Conservation (phyloP, 495 filamentous ascomycete genomes). For the Glarea lozoyensis region DNA sequence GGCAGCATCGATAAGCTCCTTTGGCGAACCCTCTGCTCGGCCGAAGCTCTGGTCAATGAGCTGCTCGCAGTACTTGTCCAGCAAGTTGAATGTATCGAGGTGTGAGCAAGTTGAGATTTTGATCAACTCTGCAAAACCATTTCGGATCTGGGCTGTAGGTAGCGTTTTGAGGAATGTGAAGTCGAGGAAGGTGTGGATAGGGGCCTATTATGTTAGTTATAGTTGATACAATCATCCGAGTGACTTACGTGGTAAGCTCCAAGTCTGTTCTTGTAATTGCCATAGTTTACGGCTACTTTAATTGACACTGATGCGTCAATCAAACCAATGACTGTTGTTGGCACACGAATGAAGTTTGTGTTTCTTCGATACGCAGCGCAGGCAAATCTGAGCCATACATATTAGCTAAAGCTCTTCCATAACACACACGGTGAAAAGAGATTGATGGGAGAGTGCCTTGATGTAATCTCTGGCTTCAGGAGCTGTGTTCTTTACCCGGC, state of each 20-base stretch:
- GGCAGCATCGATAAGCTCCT: constrained; percentile 42
- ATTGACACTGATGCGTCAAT: constrained; percentile 60
- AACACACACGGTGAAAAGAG: constrained; percentile 4
- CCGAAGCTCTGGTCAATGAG: constrained; percentile 49
- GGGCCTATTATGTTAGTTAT: too few relatives aligned
- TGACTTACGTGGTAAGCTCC: constrained; percentile 62
- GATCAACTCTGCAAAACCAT: constrained; percentile 59
- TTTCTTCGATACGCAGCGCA: constrained; percentile 46
- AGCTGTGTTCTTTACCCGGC: constrained; percentile 39
- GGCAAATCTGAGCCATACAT: constrained; percentile 39
- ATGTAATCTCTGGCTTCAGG: constrained; percentile 25
- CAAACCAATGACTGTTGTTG: constrained; percentile 57
- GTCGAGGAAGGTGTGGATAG: constrained; percentile 56
- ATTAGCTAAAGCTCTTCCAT: constrained; percentile 1
- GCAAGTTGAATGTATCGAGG: constrained; percentile 45
- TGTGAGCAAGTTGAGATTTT: constrained; percentile 60
- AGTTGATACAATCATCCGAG: too few relatives aligned
- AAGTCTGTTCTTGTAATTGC: constrained; percentile 56
- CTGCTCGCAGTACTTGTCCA: constrained; percentile 52
- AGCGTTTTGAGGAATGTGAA: constrained; percentile 54
- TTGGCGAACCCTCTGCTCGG: constrained; percentile 35
- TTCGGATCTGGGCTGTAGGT: constrained; percentile 50
- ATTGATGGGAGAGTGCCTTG: constrained; percentile 20
- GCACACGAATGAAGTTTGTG: constrained; percentile 49
- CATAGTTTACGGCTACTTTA: constrained; percentile 59